Evolutionary conservation across 148 eudicot species (phyloP).

Genomic region (Rhododendron vialii): DNA sequence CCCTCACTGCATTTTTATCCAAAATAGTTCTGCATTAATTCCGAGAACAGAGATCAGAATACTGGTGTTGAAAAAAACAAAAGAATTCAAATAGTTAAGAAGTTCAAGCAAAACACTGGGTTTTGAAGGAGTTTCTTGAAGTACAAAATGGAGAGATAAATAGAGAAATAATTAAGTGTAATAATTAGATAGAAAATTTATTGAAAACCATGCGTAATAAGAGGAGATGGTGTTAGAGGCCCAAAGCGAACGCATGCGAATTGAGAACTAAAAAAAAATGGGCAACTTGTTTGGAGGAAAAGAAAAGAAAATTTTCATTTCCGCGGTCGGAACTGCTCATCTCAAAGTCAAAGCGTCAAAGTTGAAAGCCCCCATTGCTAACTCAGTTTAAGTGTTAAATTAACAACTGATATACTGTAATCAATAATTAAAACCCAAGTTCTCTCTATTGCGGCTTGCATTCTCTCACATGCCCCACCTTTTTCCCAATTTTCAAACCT

Average conservation of each 20-base stretch:
- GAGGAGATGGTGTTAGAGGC: no score
- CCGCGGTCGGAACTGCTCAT: not conserved
- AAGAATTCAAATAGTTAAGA: not conserved
- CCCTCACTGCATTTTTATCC: no score
- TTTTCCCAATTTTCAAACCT: constrained; percentile 33
- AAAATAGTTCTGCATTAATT: no score
- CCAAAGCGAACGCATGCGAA: not conserved
- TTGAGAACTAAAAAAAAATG: not conserved
- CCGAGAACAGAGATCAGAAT: no score
- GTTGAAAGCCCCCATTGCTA: constrained; percentile 24
- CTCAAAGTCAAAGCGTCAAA: constrained; percentile 57
- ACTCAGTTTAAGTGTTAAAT: not conserved
- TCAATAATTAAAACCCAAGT: not conserved
- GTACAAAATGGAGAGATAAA: no score
- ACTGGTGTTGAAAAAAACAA: no score
- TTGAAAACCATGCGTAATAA: no score
- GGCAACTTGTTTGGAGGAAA: constrained; percentile 8
- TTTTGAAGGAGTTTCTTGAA: no score
- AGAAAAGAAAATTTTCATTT: not conserved
- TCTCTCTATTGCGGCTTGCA: constrained; percentile 66
- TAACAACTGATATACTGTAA: not conserved
- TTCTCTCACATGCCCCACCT: constrained; percentile 46
- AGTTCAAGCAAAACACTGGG: not conserved
- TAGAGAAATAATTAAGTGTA: no score
- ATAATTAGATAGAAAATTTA: no score